Conservation (phyloP, 202 grass and related monocot species). For the Eragrostis tef region DNA sequence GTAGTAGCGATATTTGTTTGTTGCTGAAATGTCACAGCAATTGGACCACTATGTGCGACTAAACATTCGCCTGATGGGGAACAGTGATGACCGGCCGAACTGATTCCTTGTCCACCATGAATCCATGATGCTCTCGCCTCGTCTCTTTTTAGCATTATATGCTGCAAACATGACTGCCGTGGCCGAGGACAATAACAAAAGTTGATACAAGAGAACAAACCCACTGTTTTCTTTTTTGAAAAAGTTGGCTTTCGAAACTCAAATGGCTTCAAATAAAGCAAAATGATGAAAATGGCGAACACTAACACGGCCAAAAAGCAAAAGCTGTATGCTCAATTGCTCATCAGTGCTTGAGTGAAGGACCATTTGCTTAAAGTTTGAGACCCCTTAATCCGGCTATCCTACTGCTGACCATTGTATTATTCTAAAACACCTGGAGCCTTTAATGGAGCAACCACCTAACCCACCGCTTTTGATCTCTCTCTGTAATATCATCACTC, state of each 20-base stretch:
- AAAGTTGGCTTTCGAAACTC: not conserved
- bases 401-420: not conserved
- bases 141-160: constrained; percentile 14
- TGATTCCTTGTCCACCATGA: constrained; percentile 2
- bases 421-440: not conserved
- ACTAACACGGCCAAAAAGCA: constrained; percentile 19
- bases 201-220: constrained; percentile 26
- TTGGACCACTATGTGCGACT: not conserved
- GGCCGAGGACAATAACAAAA: not conserved
- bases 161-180: not conserved
- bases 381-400: not conserved
- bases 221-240: not conserved
- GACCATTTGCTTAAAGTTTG: not conserved
- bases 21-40: not conserved
- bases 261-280: not conserved
- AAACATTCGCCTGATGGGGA: not conserved
- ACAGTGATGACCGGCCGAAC: not conserved
- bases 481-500: not conserved
- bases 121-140: not conserved
- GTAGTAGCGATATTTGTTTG: too few relatives aligned
- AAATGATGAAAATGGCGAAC: constrained; percentile 6
- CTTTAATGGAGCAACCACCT: constrained; percentile 37
- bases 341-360: not conserved
- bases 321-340: not conserved
- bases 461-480: not conserved